A percentile compares a stretch with the other conserved stretches of the same genome.
These are phyloP conservation scores for Sclerotinia borealis DNA, from an alignment of 2,329 filamentous ascomycete species.

Conservation along the genomic window DNA sequence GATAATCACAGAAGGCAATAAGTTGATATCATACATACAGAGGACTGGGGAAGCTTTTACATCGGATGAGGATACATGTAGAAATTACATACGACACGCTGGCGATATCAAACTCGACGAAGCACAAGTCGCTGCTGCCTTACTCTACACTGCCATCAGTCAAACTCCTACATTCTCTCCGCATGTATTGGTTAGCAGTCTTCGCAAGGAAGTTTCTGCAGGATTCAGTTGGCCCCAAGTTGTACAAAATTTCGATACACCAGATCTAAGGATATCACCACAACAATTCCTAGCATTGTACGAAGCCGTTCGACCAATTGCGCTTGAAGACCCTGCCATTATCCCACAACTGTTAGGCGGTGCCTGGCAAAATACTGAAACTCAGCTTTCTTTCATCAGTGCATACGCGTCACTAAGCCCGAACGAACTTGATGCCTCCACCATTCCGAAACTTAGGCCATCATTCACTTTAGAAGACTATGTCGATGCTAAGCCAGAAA, in stretches of 20 bases:
- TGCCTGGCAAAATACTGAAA: slow-evolving; percentile 75
- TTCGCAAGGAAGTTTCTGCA: slow-evolving; percentile 55
- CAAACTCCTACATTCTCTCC: slow-evolving; percentile 49
- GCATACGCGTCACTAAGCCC: slow-evolving; percentile 74
- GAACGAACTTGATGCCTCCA: slow-evolving; percentile 73
- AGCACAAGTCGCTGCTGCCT: slow-evolving; percentile 72
- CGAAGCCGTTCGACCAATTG: slow-evolving; percentile 68
- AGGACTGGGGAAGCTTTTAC: slow-evolving; percentile 70
- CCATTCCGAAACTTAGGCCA: slow-evolving; percentile 73
- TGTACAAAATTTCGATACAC: slow-evolving; percentile 73
- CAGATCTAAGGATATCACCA: slow-evolving; percentile 67
- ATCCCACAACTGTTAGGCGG: slow-evolving; percentile 89
- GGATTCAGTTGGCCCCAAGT: slow-evolving; percentile 67
- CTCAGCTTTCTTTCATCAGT: slow-evolving; percentile 88
- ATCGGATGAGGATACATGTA: slow-evolving; percentile 62
- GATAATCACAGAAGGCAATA: slow-evolving; percentile 54
- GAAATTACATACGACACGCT: slow-evolving; percentile 47
- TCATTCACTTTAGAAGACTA: slow-evolving; percentile 68
- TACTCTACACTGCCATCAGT: slow-evolving; percentile 61
- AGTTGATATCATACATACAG: slow-evolving; percentile 63
- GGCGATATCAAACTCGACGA: slow-evolving; percentile 62
- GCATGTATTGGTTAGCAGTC: slow-evolving; percentile 51
- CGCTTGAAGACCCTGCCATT: slow-evolving; percentile 62
- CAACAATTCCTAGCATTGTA: slow-evolving; percentile 78
- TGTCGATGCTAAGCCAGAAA: slow-evolving; percentile 50